Percentiles rank a stretch among this genome's conserved stretches.
phyloP scores from a whole-genome alignment of 2,329 filamentous ascomycete species.

The Colletotrichum horii region DNA sequence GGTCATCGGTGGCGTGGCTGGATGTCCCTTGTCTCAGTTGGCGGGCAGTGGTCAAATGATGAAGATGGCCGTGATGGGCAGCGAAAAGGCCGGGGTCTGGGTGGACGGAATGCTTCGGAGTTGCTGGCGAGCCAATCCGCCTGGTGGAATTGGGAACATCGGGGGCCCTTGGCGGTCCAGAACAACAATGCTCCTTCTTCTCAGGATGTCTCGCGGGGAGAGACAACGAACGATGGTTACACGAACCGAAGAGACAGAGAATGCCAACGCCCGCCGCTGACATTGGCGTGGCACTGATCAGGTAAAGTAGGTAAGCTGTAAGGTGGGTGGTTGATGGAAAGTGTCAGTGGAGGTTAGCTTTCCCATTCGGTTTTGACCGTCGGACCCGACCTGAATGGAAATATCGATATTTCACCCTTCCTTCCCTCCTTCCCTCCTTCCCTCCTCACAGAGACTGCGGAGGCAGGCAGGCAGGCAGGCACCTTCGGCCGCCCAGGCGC shows the following conservation, averaged over 20 bases:
- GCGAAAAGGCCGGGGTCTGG: neutral
- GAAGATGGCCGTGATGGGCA: neutral
- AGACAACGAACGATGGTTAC: slow-evolving; percentile 13
- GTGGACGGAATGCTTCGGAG: neutral
- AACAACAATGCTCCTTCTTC: neutral
- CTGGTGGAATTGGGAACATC: neutral
- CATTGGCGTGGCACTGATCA: neutral
- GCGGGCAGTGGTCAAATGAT: neutral
- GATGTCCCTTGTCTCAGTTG: neutral
- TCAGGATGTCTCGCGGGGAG: neutral
- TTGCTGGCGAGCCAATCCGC: neutral
- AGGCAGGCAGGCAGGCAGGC: too few relatives aligned
- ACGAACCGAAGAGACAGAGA: slow-evolving; percentile 3
- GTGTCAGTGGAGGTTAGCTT: neutral
- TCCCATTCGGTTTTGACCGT: neutral
- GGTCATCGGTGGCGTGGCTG: neutral
- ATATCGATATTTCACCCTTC: neutral
- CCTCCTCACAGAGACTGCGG: too few relatives aligned
- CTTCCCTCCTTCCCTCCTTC: neutral
- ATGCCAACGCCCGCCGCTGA: neutral
- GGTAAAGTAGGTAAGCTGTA: too few relatives aligned
- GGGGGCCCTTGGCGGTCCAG: neutral
- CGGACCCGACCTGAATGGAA: neutral
- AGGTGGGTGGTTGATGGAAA: neutral
- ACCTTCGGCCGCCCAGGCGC: neutral